phyloP scores from a whole-genome alignment of 306 rosid genomes.

The Cotoneaster glaucophyllus region DNA sequence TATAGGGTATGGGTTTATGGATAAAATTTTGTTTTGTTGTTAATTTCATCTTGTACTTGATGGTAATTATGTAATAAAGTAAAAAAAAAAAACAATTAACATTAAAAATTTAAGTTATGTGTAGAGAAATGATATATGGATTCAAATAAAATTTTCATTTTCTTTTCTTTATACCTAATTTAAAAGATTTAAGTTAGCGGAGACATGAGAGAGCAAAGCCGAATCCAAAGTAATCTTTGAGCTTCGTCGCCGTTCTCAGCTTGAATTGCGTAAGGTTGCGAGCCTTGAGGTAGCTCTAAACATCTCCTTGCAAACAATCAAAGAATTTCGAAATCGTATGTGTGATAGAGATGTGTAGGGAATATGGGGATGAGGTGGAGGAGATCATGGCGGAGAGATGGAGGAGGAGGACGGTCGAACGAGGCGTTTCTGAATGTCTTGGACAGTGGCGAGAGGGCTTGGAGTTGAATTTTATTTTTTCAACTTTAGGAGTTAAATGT shows the following conservation, averaged over 20 bases:
- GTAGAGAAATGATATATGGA: too few species aligned
- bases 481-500: too few species aligned
- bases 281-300: background rate
- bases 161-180: too few species aligned
- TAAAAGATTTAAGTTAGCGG: too few species aligned
- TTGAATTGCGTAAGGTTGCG: background rate
- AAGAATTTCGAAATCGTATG: background rate
- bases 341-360: background rate
- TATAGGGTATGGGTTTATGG: too few species aligned
- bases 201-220: slow-evolving; percentile 22
- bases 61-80: too few species aligned
- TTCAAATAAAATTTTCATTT: too few species aligned
- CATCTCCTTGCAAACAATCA: background rate
- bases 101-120: too few species aligned
- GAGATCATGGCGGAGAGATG: background rate
- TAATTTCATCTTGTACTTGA: too few species aligned
- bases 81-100: too few species aligned
- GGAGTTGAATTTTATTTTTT: background rate
- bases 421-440: slow-evolving; percentile 31
- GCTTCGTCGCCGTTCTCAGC: slow-evolving; percentile 3
- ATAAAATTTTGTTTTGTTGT: too few species aligned
- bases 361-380: background rate
- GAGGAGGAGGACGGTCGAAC: slow-evolving; percentile 13
- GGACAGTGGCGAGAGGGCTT: slow-evolving; percentile 23
- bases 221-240: slow-evolving; percentile 33